A percentile compares a stretch with the other conserved stretches of the same genome.
Evolutionary conservation across 2,329 filamentous ascomycete species (phyloP).

Genomic region (Rhinocladiella mackenziei): DNA sequence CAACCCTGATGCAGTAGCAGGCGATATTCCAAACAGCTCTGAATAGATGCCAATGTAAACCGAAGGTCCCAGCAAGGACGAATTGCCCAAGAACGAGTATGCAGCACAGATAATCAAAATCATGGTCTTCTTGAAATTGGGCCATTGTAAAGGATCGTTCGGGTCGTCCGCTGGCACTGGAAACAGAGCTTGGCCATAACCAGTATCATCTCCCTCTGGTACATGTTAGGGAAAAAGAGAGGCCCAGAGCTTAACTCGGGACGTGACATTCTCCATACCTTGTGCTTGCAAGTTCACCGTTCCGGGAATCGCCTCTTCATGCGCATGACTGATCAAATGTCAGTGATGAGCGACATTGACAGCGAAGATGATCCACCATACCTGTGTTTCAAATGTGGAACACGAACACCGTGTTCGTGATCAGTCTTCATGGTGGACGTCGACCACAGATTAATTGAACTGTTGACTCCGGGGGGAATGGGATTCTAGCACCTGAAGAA

Average conservation of each 20-base stretch:
- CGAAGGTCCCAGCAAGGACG: conserved; percentile 53
- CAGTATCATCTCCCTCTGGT: conserved; percentile 56
- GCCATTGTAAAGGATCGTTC: conserved; percentile 59
- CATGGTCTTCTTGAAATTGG: conserved; percentile 52
- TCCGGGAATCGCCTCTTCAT: conserved; percentile 54
- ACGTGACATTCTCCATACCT: too few species aligned
- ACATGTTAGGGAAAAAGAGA: not conserved
- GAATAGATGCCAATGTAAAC: conserved; percentile 57
- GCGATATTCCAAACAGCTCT: conserved; percentile 50
- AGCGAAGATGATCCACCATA: not conserved
- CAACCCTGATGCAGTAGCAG: conserved; percentile 51
- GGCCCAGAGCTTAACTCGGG: too few species aligned
- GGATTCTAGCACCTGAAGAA: too few species aligned
- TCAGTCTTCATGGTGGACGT: conserved; percentile 2
- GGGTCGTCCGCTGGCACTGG: conserved; percentile 59
- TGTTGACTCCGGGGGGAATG: too few species aligned
- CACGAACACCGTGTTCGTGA: conserved; percentile 15
- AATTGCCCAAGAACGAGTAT: conserved; percentile 59
- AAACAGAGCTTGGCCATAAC: conserved; percentile 57
- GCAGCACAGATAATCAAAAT: conserved; percentile 53
- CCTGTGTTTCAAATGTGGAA: conserved; percentile 24
- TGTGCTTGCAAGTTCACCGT: conserved; percentile 52
- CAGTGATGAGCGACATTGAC: not conserved
- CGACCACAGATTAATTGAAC: too few species aligned
- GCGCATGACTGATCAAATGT: conserved; percentile 46